Conservation (phyloP, 106 monocot species). For the Apostasia shenzhenica region DNA sequence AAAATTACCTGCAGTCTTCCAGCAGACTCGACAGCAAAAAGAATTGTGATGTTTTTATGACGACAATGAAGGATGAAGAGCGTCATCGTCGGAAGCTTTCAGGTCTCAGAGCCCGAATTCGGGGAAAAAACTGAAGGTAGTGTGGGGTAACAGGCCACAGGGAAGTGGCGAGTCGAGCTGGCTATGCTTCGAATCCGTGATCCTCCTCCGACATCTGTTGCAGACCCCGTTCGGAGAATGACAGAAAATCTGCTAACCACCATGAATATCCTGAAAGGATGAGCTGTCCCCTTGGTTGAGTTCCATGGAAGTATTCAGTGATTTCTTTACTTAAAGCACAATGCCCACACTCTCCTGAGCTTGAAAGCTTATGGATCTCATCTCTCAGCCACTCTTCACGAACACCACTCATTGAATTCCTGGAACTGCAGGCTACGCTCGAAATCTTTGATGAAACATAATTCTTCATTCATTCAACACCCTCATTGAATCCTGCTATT, state of each 20-base stretch:
- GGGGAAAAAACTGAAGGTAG: background rate
- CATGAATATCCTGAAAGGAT: constrained; percentile 18
- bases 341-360: constrained; percentile 4
- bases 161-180: background rate
- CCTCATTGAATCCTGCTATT: constrained; percentile 4
- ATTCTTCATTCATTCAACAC: background rate
- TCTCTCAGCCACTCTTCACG: constrained; percentile 1
- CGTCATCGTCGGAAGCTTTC: constrained; percentile 49
- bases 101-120: background rate
- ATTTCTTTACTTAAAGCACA: constrained; percentile 1
- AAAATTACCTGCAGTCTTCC: no score
- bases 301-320: constrained; percentile 21
- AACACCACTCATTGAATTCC: constrained; percentile 5
- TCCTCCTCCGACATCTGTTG: constrained; percentile 6
- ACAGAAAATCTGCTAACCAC: constrained; percentile 15
- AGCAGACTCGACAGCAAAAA: no score
- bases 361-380: constrained; percentile 1
- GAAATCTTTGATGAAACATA: background rate
- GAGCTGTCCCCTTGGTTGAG: constrained; percentile 10
- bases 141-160: background rate
- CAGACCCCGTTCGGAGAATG: constrained; percentile 9
- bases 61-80: constrained; percentile 18
- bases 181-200: background rate
- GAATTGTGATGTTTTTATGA: no score
- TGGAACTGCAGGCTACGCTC: constrained; percentile 4